These are phyloP conservation scores for Ganoderma lucidum DNA, from an alignment of 1,284 basidiomycete species.

Conservation along the genomic window DNA sequence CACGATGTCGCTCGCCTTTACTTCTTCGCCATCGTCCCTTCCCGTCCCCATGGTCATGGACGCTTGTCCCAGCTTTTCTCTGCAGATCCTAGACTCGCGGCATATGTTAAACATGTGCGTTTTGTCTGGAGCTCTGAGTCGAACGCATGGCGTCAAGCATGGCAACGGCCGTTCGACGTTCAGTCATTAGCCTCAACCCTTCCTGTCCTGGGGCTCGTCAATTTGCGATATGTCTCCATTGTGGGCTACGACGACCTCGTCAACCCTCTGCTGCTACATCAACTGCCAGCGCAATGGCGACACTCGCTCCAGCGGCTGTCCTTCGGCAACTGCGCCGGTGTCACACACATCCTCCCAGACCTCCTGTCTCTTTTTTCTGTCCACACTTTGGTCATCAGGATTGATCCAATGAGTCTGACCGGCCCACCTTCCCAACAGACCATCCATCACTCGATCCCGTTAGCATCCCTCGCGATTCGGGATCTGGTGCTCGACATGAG, in stretches of 20 bases:
- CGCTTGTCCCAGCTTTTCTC: not conserved
- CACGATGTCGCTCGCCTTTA: not conserved
- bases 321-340: not conserved
- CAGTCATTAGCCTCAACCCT: too few relatives aligned
- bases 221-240: too few relatives aligned
- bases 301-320: not conserved
- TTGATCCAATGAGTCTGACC: too few relatives aligned
- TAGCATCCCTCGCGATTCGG: not conserved
- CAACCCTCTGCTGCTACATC: too few relatives aligned
- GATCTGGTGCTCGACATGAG: not conserved
- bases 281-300: too few relatives aligned
- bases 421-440: too few relatives aligned
- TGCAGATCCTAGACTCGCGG: not conserved
- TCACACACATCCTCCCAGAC: not conserved
- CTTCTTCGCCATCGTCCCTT: not conserved
- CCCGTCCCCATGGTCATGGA: not conserved
- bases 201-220: too few relatives aligned
- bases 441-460: not conserved
- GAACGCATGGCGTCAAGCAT: too few relatives aligned
- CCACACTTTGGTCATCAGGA: not conserved
- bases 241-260: too few relatives aligned
- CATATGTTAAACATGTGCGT: not conserved
- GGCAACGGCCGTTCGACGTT: too few relatives aligned
- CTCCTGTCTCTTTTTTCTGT: not conserved
- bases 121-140: too few relatives aligned